These are phyloP conservation scores for Dryas integrifolia DNA, from an alignment of 331 rosid species.

Conservation along the genomic window DNA sequence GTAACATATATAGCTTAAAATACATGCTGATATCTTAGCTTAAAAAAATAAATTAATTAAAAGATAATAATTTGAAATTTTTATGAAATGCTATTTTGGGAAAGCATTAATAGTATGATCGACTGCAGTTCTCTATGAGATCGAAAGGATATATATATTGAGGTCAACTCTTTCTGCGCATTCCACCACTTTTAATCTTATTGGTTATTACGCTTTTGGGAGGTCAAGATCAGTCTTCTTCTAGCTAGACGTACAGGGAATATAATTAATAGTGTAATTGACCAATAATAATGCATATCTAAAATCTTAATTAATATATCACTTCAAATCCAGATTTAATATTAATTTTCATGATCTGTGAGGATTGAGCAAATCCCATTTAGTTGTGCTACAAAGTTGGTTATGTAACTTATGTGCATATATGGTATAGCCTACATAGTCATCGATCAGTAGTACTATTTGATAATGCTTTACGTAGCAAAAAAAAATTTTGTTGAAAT, in stretches of 20 bases:
- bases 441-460: too few species aligned
- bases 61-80: not conserved
- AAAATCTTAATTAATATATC: not conserved
- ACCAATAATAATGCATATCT: not conserved
- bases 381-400: not conserved
- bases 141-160: slow-evolving; percentile 12
- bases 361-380: slow-evolving; percentile 7
- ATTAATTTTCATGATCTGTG: not conserved
- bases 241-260: not conserved
- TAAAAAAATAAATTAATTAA: too few species aligned
- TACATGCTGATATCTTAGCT: too few species aligned
- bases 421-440: too few species aligned
- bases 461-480: too few species aligned
- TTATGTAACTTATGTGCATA: too few species aligned
- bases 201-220: not conserved
- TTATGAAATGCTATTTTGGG: not conserved
- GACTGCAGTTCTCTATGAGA: not conserved
- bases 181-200: not conserved
- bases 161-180: slow-evolving; percentile 14
- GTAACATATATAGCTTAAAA: too few species aligned
- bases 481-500: too few species aligned
- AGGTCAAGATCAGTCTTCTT: slow-evolving; percentile 18
- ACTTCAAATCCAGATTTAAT: not conserved
- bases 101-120: not conserved
- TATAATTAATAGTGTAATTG: not conserved